Percentiles rank a stretch among this genome's conserved stretches.
phyloP scores from a whole-genome alignment of 257 asterid genomes.

The Plantago ovata region DNA sequence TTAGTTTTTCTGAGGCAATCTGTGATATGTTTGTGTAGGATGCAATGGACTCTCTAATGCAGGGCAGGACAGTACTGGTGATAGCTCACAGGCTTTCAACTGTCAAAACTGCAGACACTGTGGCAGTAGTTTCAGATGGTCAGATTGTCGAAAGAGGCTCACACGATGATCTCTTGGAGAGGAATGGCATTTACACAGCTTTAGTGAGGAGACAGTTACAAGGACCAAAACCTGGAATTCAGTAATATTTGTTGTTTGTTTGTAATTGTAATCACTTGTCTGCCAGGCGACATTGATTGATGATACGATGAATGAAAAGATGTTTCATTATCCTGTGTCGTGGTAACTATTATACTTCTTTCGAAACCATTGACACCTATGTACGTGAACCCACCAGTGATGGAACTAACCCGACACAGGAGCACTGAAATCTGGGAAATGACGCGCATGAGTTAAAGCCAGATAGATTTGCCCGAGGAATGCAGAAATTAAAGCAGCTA shows the following conservation, averaged over 20 bases:
- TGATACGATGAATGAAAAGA: not conserved
- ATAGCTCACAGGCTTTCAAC: constrained; percentile 91
- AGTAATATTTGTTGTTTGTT: constrained; percentile 9
- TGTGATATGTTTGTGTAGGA: constrained; percentile 34
- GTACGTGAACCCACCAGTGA: no score
- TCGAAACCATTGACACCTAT: no score
- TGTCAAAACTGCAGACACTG: constrained; percentile 75
- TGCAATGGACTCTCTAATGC: constrained; percentile 89
- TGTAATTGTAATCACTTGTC: no score
- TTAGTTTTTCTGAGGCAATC: not conserved
- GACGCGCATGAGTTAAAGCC: no score
- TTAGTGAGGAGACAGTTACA: constrained; percentile 76
- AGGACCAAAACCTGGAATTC: constrained; percentile 45
- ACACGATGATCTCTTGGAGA: constrained; percentile 60
- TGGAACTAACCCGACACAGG: no score
- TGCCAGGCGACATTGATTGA: not conserved
- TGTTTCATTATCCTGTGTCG: not conserved
- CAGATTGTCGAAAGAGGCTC: constrained; percentile 77
- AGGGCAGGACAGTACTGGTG: constrained; percentile 79
- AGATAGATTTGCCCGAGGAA: no score
- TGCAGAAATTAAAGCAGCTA: no score
- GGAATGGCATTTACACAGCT: constrained; percentile 64
- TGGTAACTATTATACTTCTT: not conserved
- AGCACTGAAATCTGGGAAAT: no score
- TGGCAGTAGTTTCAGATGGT: constrained; percentile 79